Evolutionary conservation across 1,284 basidiomycete genomes (phyloP).

Genomic region (Cryptococcus neoformans): DNA sequence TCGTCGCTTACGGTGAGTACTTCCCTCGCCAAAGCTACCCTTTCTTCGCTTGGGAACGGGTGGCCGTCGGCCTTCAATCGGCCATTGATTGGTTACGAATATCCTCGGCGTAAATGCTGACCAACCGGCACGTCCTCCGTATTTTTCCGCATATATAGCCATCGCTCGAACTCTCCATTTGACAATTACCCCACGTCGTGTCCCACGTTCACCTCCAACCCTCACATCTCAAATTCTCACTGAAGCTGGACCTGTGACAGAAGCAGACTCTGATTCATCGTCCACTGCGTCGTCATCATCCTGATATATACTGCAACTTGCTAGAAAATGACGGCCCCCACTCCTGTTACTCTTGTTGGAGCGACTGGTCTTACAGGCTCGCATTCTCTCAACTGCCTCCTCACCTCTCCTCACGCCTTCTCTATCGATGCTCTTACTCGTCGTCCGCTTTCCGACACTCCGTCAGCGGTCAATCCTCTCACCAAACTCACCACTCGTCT

Average conservation of each 20-base stretch:
- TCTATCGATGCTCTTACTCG: slow-evolving; percentile 41
- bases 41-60: neutral
- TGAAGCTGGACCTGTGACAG: neutral
- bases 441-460: slow-evolving; percentile 14
- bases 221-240: slow-evolving; percentile 12
- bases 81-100: neutral
- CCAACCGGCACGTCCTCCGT: no score
- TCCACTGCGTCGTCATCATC: neutral
- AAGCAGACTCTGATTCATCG: slow-evolving; percentile 9
- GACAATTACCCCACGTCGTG: slow-evolving; percentile 27
- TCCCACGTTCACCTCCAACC: slow-evolving; percentile 27
- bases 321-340: slow-evolving; percentile 8
- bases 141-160: slow-evolving; percentile 9
- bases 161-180: slow-evolving; percentile 39
- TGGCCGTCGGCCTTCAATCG: neutral
- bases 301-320: neutral
- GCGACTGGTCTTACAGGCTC: slow-evolving; percentile 46
- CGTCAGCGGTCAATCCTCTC: neutral
- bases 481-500: slow-evolving; percentile 28
- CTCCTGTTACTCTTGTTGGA: slow-evolving; percentile 39
- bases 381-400: slow-evolving; percentile 25
- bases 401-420: slow-evolving; percentile 29
- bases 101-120: neutral
- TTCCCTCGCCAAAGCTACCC: neutral
- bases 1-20: slow-evolving; percentile 36